Conservation (phyloP, 2,329 filamentous ascomycete genomes). For the Clonostachys rosea region DNA sequence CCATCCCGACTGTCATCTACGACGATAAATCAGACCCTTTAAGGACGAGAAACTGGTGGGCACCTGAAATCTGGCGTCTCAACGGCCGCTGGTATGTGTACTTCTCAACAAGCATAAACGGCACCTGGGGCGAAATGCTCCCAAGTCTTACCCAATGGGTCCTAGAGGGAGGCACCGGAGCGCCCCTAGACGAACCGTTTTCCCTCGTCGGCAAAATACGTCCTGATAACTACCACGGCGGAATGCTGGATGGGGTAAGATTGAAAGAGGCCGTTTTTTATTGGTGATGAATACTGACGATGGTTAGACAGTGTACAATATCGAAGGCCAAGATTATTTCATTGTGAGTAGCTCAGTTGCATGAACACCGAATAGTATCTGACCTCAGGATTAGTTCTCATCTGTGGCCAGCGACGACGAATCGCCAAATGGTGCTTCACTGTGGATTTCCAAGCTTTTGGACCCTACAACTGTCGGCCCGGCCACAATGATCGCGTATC, state of each 20-base stretch:
- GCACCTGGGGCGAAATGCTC: conserved; percentile 8
- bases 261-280: neutral
- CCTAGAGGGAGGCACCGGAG: conserved; percentile 5
- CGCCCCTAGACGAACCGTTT: conserved; percentile 5
- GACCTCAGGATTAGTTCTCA: conserved; percentile 4
- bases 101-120: conserved; percentile 8
- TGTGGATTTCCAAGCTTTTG: conserved; percentile 9
- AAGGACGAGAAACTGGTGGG: conserved; percentile 8
- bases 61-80: conserved; percentile 9
- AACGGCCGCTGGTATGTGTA: conserved; percentile 11
- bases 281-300: no score
- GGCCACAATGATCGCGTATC: conserved; percentile 9
- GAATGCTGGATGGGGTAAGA: conserved; percentile 7
- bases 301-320: neutral
- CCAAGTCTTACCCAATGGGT: conserved; percentile 7
- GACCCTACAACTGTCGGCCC: conserved; percentile 4
- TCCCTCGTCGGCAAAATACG: conserved; percentile 5
- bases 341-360: neutral
- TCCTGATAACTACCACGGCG: conserved; percentile 6
- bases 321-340: conserved; percentile 2
- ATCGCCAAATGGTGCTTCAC: conserved; percentile 9
- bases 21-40: conserved; percentile 5
- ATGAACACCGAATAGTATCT: neutral
- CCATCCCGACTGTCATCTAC: conserved; percentile 5
- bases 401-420: conserved; percentile 5